These are phyloP conservation scores for Aspergillus phoenicis DNA, from an alignment of 2,329 filamentous ascomycete genomes.

Conservation along the genomic window DNA sequence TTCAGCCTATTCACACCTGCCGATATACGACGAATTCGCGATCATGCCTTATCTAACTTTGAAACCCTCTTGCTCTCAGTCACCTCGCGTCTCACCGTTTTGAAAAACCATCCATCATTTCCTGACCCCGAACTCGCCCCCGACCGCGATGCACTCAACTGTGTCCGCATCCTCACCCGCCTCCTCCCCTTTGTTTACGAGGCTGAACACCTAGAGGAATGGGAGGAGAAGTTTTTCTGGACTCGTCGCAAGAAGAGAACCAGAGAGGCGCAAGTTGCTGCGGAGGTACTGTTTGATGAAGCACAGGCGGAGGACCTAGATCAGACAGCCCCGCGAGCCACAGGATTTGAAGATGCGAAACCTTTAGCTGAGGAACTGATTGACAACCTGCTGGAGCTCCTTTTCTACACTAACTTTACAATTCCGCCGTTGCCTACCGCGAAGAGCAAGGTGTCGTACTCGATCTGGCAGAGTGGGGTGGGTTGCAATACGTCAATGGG, in stretches of 20 bases:
- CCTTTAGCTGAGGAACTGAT: conserved; percentile 91
- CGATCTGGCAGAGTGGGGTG: conserved; percentile 97
- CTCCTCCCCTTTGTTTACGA: conserved; percentile 92
- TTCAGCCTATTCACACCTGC: conserved; percentile 92
- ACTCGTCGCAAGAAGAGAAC: conserved; percentile 70
- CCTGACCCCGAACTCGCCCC: conserved; percentile 81
- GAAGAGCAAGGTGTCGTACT: conserved; percentile 81
- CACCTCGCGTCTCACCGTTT: conserved; percentile 76
- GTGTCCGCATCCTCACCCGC: conserved; percentile 85
- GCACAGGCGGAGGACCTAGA: conserved; percentile 57
- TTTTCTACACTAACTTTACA: conserved; percentile 91
- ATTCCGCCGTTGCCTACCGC: conserved; percentile 71
- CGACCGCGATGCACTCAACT: conserved; percentile 90
- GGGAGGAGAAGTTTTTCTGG: conserved; percentile 97
- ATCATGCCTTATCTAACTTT: conserved; percentile 81
- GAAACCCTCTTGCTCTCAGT: conserved; percentile 85
- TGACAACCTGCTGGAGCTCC: conserved; percentile 81
- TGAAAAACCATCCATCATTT: conserved; percentile 88
- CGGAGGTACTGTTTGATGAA: conserved; percentile 84
- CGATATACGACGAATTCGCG: conserved; percentile 84
- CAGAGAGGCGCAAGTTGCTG: conserved; percentile 65
- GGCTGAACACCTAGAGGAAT: conserved; percentile 74
- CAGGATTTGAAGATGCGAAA: conserved; percentile 78
- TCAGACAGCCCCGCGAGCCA: conserved; percentile 46
- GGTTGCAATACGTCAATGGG: conserved; percentile 88